These are phyloP conservation scores for Leptosphaerulina australis DNA, from an alignment of 2,329 filamentous ascomycete genomes.

Conservation along the genomic window DNA sequence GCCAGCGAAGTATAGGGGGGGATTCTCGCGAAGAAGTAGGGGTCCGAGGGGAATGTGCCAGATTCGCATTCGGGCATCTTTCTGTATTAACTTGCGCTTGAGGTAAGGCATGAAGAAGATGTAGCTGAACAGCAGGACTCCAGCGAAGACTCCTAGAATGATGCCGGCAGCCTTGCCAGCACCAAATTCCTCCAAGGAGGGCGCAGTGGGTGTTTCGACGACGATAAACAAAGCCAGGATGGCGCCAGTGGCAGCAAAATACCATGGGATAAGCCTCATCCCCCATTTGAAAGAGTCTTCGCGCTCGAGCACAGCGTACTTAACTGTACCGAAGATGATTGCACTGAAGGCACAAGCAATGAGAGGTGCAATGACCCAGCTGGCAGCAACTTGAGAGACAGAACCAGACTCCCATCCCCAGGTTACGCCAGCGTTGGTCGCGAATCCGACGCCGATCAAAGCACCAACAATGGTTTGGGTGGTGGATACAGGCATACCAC, in stretches of 20 bases:
- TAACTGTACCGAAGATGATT: slow-evolving; percentile 57
- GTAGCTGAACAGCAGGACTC: slow-evolving; percentile 29
- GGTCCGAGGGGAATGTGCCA: slow-evolving; percentile 47
- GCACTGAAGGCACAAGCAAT: slow-evolving; percentile 57
- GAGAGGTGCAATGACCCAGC: slow-evolving; percentile 57
- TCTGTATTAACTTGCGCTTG: slow-evolving; percentile 34
- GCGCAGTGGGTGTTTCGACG: slow-evolving; percentile 50
- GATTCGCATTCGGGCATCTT: slow-evolving; percentile 34
- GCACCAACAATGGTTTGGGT: slow-evolving; percentile 67
- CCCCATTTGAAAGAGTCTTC: slow-evolving; percentile 57
- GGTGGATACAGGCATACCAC: slow-evolving; percentile 64
- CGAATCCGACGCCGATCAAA: slow-evolving; percentile 65
- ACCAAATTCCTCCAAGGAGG: slow-evolving; percentile 38
- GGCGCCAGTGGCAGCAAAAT: slow-evolving; percentile 56
- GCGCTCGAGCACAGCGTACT: slow-evolving; percentile 58
- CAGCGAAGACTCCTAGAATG: slow-evolving; percentile 36
- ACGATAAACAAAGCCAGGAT: slow-evolving; percentile 66
- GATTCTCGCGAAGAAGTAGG: slow-evolving; percentile 48
- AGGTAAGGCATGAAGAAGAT: slow-evolving; percentile 40
- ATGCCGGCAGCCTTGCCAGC: slow-evolving; percentile 39
- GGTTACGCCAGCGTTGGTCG: slow-evolving; percentile 36
- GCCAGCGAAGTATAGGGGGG: slow-evolving; percentile 50
- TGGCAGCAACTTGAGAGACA: slow-evolving; percentile 48
- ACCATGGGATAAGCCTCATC: slow-evolving; percentile 57
- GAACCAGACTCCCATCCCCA: slow-evolving; percentile 37